phyloP scores from a whole-genome alignment of 176 grass and related monocot species.

The Eremochloa ophiuroides region DNA sequence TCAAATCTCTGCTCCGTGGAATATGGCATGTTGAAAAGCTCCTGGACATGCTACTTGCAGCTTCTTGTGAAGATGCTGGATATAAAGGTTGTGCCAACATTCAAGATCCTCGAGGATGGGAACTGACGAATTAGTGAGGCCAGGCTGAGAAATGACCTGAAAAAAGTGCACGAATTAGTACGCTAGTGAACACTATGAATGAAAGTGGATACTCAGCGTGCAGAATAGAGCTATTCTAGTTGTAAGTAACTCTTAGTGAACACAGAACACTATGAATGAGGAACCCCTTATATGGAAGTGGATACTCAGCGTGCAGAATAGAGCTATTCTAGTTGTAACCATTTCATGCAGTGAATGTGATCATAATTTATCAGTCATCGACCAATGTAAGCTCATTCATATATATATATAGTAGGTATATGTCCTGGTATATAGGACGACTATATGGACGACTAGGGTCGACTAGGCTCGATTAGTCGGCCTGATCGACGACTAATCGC shows the following conservation, averaged over 20 bases:
- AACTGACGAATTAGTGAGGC: constrained; percentile 78
- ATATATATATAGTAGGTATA: no score
- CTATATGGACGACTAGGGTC: no score
- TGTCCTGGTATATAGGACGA: no score
- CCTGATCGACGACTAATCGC: no score
- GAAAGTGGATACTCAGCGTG: constrained; percentile 27
- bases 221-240: constrained; percentile 30
- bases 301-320: constrained; percentile 22
- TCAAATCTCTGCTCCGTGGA: background rate
- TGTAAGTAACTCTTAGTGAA: no score
- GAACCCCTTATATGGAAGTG: constrained; percentile 22
- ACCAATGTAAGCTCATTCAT: constrained; percentile 13
- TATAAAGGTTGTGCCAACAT: constrained; percentile 79
- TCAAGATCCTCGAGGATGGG: constrained; percentile 85
- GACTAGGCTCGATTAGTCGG: no score
- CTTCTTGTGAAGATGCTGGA: constrained; percentile 80
- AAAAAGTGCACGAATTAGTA: constrained; percentile 19
- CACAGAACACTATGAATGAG: constrained; percentile 32
- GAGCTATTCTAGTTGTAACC: constrained; percentile 24
- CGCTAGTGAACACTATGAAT: constrained; percentile 5
- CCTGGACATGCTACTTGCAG: constrained; percentile 37
- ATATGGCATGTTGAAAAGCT: constrained; percentile 1
- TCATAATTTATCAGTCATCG: constrained; percentile 25
- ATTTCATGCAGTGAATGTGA: background rate
- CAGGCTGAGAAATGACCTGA: constrained; percentile 42